These are phyloP conservation scores for Peniophora sp. DNA, from an alignment of 1,284 basidiomycete species.

Conservation along the genomic window DNA sequence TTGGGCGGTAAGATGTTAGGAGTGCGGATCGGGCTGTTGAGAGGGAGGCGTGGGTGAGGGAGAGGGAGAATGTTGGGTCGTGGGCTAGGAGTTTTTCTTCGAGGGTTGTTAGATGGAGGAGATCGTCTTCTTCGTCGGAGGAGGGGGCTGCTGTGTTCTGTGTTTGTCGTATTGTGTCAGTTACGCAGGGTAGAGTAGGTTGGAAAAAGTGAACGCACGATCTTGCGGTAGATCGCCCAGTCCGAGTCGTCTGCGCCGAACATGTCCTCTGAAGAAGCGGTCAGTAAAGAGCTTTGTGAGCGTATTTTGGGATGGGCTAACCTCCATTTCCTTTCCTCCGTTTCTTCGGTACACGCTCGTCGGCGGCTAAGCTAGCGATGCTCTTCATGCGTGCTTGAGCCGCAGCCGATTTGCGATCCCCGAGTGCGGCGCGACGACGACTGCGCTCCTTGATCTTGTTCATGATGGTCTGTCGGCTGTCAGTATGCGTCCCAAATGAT, in stretches of 20 bases:
- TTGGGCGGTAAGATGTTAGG: constrained; percentile 12
- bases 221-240: constrained; percentile 97
- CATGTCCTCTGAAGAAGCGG: constrained; percentile 63
- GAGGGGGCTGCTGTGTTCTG: constrained; percentile 82
- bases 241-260: constrained; percentile 96
- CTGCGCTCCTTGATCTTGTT: constrained; percentile 81
- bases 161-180: neutral
- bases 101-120: constrained; percentile 62
- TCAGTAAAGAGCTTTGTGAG: constrained; percentile 1
- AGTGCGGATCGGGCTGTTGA: constrained; percentile 13
- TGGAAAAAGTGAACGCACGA: constrained; percentile 47
- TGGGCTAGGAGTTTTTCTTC: constrained; percentile 79
- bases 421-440: constrained; percentile 76
- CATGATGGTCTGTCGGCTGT: constrained; percentile 59
- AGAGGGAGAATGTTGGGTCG: constrained; percentile 41
- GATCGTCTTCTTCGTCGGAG: constrained; percentile 94
- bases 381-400: constrained; percentile 97
- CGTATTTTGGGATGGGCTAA: constrained; percentile 23
- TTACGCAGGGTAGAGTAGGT: neutral
- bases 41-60: constrained; percentile 13
- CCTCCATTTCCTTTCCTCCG: constrained; percentile 74
- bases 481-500: neutral
- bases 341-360: constrained; percentile 73
- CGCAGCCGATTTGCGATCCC: constrained; percentile 84
- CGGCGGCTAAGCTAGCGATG: constrained; percentile 87